Percentiles rank a stretch among this genome's conserved stretches.
phyloP scores from a whole-genome alignment of 352 stramenopile genomes.

The Pythium periplocum region DNA sequence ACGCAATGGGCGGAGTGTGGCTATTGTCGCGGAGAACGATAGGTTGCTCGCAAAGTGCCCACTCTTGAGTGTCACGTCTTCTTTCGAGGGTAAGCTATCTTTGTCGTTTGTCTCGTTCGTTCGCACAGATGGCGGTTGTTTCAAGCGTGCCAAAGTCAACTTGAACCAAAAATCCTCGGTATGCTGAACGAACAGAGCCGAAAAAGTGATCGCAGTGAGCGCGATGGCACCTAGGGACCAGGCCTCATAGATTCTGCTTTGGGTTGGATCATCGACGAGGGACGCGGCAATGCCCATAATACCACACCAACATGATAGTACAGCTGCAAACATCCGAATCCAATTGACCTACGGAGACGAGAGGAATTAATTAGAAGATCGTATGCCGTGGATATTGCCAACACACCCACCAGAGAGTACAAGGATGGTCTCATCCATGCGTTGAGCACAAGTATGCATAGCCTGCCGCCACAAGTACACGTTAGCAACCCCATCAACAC shows the following conservation, averaged over 20 bases:
- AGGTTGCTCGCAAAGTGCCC: neutral
- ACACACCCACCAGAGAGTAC: constrained; percentile 31
- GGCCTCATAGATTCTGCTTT: constrained; percentile 23
- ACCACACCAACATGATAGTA: constrained; percentile 40
- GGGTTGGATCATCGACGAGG: constrained; percentile 34
- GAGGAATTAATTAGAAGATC: neutral
- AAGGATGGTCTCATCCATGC: constrained; percentile 42
- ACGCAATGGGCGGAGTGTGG: no score
- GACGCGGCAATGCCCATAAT: constrained; percentile 27
- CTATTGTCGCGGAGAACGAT: neutral
- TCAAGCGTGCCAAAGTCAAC: constrained; percentile 3
- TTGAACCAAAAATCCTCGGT: constrained; percentile 50
- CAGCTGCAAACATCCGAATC: constrained; percentile 33
- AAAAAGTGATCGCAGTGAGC: constrained; percentile 30
- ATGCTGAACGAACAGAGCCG: constrained; percentile 38
- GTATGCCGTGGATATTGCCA: neutral
- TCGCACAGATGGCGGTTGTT: no score
- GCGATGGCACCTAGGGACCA: constrained; percentile 57
- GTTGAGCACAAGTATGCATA: constrained; percentile 22
- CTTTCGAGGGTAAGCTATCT: neutral
- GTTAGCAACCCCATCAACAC: constrained; percentile 3
- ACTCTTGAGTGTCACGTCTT: neutral
- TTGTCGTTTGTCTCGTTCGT: no score
- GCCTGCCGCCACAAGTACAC: constrained; percentile 4
- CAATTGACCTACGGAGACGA: constrained; percentile 35